phyloP scores from a whole-genome alignment of 2,329 filamentous ascomycete species.

The Calonectria pseudoreteaudii region DNA sequence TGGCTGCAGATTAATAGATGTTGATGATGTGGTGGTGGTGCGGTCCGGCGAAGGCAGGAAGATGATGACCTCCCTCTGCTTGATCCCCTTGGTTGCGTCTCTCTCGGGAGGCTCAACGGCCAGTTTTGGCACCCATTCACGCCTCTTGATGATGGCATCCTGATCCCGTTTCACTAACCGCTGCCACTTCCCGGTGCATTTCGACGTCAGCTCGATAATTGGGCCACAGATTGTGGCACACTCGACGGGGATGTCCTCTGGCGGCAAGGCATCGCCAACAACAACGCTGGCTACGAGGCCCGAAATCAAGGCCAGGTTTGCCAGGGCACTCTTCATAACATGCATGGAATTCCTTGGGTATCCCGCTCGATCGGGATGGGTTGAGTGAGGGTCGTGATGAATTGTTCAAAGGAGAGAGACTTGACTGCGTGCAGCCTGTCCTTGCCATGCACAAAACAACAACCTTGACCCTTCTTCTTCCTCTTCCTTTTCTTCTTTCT shows the following conservation, averaged over 20 bases:
- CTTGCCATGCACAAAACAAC: background rate
- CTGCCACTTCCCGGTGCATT: slow-evolving; percentile 47
- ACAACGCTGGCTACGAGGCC: slow-evolving; percentile 44
- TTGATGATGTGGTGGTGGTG: slow-evolving; percentile 18
- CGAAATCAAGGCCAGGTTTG: slow-evolving; percentile 42
- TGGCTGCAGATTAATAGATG: slow-evolving; percentile 21
- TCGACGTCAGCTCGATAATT: slow-evolving; percentile 55
- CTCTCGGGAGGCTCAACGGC: slow-evolving; percentile 31
- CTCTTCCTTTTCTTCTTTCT: background rate
- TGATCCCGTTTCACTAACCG: slow-evolving; percentile 43
- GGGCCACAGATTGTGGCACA: slow-evolving; percentile 57
- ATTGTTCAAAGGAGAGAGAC: background rate
- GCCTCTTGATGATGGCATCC: slow-evolving; percentile 4
- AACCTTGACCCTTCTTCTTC: background rate
- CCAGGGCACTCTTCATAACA: slow-evolving; percentile 44
- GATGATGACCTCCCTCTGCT: slow-evolving; percentile 44
- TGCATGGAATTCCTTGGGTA: background rate
- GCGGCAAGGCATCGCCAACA: slow-evolving; percentile 46
- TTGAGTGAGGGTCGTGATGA: background rate
- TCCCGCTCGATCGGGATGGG: background rate
- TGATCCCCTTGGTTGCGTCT: background rate
- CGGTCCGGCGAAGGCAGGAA: slow-evolving; percentile 45
- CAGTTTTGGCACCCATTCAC: slow-evolving; percentile 37
- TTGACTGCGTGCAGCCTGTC: background rate
- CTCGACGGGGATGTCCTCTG: slow-evolving; percentile 51